Evolutionary conservation across 805 yeast genomes (phyloP), one percentile per base, ranked within the genome.

Genomic region (Nakazawaea molendinolei): DNA sequence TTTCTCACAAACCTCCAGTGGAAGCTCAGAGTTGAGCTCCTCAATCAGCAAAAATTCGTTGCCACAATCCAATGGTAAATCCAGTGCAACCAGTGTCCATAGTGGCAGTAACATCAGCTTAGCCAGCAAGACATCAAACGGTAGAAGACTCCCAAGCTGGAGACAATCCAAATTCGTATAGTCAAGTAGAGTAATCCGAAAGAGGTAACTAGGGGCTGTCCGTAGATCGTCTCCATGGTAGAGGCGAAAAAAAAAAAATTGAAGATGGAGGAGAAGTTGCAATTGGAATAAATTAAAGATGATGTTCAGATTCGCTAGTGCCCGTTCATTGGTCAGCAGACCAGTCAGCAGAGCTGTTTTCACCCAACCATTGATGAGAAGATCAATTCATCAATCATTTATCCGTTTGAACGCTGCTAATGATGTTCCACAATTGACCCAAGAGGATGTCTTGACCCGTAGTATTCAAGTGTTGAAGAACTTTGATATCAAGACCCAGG

Each of bases 361-460:
- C 8, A 9, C 21, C 8, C 8, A 8, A 8, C 28, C 13, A 8
- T 10, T 20, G 19, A n/a, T 31, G 16, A 33, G 31, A 50, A 56
- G 42, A 41, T 33, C 16, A 20, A 22, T 42, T 24, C 34, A 33
- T 15, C 44, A 32, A 29, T 25, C 40, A 10, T 33, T 31, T 13
- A 31, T 44, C 29, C 43, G 43, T 20, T 34, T 40, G 34, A 44
- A 44, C 39, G 21, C 38, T 28, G 26, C 41, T 13, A 36, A 30
- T 21, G 73, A 82, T 36, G 78, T 70, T 38, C 72, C 84, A 23
- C 72, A 79, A 31, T 64, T 87, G 50, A 66, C 81, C 43, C 75
- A 77, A 56, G 83, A 79, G 27, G 96, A 86, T 56, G 89, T 89
- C 46, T 74, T 86, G 48, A 69, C 74, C 45, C 78, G 97, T 64